Conservation (phyloP, 176 grass and related monocot genomes). For the Otatea glauca region DNA sequence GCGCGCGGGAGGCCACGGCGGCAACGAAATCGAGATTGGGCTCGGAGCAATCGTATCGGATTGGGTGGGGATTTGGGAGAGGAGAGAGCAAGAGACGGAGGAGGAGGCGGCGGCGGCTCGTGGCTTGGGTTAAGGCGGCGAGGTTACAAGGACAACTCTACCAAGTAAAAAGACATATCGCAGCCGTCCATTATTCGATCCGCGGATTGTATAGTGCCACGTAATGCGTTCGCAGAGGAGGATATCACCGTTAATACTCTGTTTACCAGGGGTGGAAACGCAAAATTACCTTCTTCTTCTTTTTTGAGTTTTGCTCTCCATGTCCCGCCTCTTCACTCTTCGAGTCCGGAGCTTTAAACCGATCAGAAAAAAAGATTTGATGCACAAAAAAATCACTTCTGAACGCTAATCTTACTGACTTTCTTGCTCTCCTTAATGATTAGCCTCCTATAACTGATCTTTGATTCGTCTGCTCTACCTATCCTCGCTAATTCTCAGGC, state of each 20-base stretch:
- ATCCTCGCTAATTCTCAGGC: neutral
- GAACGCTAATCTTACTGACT: neutral
- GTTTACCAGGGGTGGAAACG: neutral
- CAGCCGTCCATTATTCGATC: neutral
- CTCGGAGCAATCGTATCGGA: constrained; percentile 13
- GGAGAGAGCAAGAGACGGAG: neutral
- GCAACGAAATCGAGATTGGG: neutral
- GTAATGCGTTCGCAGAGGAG: neutral
- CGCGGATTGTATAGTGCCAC: neutral
- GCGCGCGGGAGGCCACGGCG: neutral
- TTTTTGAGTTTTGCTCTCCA: neutral
- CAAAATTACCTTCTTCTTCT: neutral
- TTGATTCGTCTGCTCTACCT: neutral
- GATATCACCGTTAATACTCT: neutral
- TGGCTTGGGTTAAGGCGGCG: neutral
- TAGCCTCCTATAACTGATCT: neutral
- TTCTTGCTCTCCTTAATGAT: neutral
- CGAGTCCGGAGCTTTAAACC: no score
- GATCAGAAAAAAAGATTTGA: neutral
- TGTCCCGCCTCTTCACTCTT: neutral
- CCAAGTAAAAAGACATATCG: neutral
- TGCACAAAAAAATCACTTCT: neutral
- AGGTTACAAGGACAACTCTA: neutral
- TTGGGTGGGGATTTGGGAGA: constrained; percentile 12
- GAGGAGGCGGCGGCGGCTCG: neutral